Base-by-base conservation (phyloP, 495 filamentous ascomycete genomes). In the Tetracladium marchalianum region DNA sequence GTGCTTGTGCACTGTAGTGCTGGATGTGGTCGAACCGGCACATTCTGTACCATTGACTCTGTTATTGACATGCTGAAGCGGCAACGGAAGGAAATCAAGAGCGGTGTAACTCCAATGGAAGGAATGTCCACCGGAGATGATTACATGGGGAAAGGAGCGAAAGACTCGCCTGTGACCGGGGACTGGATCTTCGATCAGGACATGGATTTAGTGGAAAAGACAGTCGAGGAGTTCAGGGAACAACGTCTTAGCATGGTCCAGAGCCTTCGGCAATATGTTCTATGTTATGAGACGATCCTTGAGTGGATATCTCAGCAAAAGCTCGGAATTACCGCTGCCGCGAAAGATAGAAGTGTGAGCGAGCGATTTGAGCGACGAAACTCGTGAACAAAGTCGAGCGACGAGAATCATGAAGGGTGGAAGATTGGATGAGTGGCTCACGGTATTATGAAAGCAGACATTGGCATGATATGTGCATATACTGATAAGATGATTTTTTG, bases 171-270 rank as follows among this genome's bases (percentile, higher is more conserved):
- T 2, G 13, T 35, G 11, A 39, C 31, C 2, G 39, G 44, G 4
- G 51, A 53, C 15, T 78, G 72, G 78, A 58, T 77, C 27, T 53
- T 60, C 18, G 62, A 79, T 49, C 73, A 82, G 27, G 69, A 73
- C 31, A 49, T 83, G 1, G 93, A 98, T 62, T 64, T 97, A 47
- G 75, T 98, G 38, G 79, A 81, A 45, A 81, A 79, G 58, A 89
- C 87, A 0, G 90, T 98, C 4, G 81, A 87, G 52, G 87, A 96
- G 57, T 93, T 98, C 58, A 72, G 92, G 31, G 71, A 70, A 7
- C 93, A 98, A 65, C 69, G 92, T 46, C 64, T 95, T 6, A 95
- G 88, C 66, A 97, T 97, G 92, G 90, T 98, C 44, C 92, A 98
- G 65, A 95, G 84, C 54, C 67, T 98, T 50, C 77, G 87, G 50